Evolutionary conservation across 2,329 filamentous ascomycete genomes (phyloP), one percentile per base, ranked within the genome.

Genomic region (Fusarium falciforme): DNA sequence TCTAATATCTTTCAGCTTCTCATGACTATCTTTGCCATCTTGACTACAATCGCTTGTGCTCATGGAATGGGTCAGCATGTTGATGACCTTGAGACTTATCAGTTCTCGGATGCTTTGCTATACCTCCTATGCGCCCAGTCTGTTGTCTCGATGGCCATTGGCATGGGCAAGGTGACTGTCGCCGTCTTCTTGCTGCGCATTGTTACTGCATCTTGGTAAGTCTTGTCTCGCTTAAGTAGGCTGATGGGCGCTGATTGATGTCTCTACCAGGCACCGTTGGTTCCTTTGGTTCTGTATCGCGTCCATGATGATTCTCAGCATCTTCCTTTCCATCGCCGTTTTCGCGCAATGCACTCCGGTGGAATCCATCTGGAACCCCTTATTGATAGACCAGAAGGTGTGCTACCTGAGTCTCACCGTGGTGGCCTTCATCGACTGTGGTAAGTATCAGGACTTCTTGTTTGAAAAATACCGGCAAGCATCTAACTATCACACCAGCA

Each of bases 281-380:
- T 71, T 71, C 29, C 65, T 71, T 20, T 71, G 65, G 66, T 71
- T 71, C 42, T 71, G 65, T 17, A 71, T 68, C 5, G 40, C 35
- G 2, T 71, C 68, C 3, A 71, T 71, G 65, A 31, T 71, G 29
- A 29, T 49, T 38, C 38, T 71, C 29, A 68, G 66, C 10, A 44
- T 42, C 9, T 17, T 71, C 16, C 61, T 68, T 9, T 38, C 68
- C 10, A 29, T 67, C 31, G 55, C 64, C 17, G 64, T 67, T 3
- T 70, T 70, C 52, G 60, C 68, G 2, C 68, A 70, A 57, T 70
- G 64, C 20, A 70, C 68, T 10, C 64, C 68, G 0, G 60, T 60
- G 16, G 68, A 67, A 52, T 70, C 64, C 6, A 67, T 64, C 16
- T 70, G 68, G 68, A 67, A 70, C 16, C 47, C 55, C 7, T 9